A percentile compares a stretch with the other conserved stretches of the same genome.
These are phyloP conservation scores for Cyclaneusma minus DNA, from an alignment of 2,329 filamentous ascomycete species.

Conservation along the genomic window DNA sequence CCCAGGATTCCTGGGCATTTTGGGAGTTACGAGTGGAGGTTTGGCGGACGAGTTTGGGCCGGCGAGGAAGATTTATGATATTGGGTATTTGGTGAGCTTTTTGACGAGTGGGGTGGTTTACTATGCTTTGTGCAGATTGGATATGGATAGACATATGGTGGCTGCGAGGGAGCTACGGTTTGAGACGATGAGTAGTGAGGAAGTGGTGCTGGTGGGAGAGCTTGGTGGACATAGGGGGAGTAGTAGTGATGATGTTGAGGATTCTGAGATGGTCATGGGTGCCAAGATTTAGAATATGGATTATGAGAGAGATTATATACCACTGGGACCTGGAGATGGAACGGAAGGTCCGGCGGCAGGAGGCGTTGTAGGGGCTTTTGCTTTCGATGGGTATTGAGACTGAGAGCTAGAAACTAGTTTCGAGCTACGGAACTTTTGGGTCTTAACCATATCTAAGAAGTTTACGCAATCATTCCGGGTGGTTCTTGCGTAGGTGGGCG, in stretches of 20 bases:
- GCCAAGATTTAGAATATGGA: conserved; percentile 1
- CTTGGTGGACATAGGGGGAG: too few relatives aligned
- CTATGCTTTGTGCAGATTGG: conserved; percentile 5
- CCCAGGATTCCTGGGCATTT: conserved; percentile 8
- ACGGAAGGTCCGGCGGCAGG: too few relatives aligned
- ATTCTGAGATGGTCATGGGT: not conserved
- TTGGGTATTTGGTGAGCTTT: conserved; percentile 14
- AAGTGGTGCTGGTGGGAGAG: too few relatives aligned
- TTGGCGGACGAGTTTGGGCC: conserved; percentile 1
- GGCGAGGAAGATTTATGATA: conserved; percentile 10
- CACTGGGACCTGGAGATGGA: too few relatives aligned
- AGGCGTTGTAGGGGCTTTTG: too few relatives aligned
- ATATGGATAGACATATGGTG: not conserved
- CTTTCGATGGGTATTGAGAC: too few relatives aligned
- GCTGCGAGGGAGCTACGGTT: conserved; percentile 1
- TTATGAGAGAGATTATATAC: too few relatives aligned
- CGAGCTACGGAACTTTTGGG: too few relatives aligned
- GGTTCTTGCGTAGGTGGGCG: too few relatives aligned
- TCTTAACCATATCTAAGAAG: too few relatives aligned
- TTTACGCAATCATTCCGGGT: too few relatives aligned
- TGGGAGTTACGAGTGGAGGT: conserved; percentile 4
- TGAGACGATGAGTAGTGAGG: conserved; percentile 1
- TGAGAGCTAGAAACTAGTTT: too few relatives aligned
- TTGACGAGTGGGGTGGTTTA: conserved; percentile 9
- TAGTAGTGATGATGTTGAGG: not conserved